Evolutionary conservation across 192 early-diverging fungal genomes (phyloP), one percentile per base, ranked within the genome.

Genomic region (Backusella circina): DNA sequence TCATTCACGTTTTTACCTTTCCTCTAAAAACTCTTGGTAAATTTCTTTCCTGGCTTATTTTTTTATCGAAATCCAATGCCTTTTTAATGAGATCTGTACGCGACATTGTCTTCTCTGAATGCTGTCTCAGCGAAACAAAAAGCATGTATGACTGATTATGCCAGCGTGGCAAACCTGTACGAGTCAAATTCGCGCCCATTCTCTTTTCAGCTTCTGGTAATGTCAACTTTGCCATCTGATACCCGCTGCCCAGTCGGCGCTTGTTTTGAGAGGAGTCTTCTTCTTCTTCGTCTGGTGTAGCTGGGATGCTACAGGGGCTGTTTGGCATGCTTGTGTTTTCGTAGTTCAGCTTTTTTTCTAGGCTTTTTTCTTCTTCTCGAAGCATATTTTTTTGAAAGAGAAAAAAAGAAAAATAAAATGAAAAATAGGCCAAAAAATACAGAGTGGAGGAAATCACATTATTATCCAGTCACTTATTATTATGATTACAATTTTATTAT

Each of bases 141-240:
- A 97, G 85, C 75, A 96, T 81, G 77, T 94, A 96, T 35, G 90
- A 89, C 73, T 96, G 95, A 64, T 91, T 97, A 47, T 94, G 94
- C 95, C 95, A 97, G 26, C 94, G 84, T 12, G 94, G 94, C 18
- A 57, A 26, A 12, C 54, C 54, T 23, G 66, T 36, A 38, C 66
- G 32, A 37, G 35, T 36, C 66, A 33, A 23, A 67, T 67, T 70
- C 23, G 38, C 26, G 23, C 36, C 26, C 21, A n/a, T 70, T 70
- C 68, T 70, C 39, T 44, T 70, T 39, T 70, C 16, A 28, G 68
- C 39, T n/a, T 70, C 68, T 38, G 23, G 26, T 16, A 70, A 44
- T 28, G 26, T 70, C 26, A 28, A 30, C 38, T 30, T 70, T 70
- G 33, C 38, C 38, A 70, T 39, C 39, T 39, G 26, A 12, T 23